Evolutionary conservation across 257 asterid species (phyloP), one percentile per base, ranked within the genome.

Genomic region (Jaltomata sinuosa): DNA sequence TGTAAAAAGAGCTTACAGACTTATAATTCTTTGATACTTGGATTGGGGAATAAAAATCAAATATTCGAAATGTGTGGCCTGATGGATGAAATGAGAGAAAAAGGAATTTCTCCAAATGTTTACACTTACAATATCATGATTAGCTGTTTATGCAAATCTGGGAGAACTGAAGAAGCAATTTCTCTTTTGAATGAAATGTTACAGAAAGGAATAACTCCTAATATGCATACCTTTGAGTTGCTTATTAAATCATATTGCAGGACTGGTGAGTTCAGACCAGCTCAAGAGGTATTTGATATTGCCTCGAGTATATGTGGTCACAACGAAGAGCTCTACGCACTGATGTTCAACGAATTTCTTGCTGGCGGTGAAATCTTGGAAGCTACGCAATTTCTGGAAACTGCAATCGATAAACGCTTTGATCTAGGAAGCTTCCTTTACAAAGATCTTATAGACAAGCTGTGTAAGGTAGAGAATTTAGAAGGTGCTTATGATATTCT

Each of bases 51-150:
- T 54, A 91, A 93, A 79, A 91, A 91, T 85, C 98, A 96, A 90
- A 88, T 92, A 64, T 94, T 90, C 45, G 99, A 96, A 90, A 96
- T 93, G 98, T 88, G 86, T 85, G 98, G 98, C 68, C 86, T 94
- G 89, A 88, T 94, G 86, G 92, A 92, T 88, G 98, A 96, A 91
- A 94, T 96, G 99, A 92, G 85, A 89, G 98, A 96, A 85, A 91
- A 88, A 77, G 98, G 95, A 52, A 84, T 93, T 87, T 90, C 92
- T 85, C 98, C 99, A 55, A 88, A 89, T 87, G 94, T 90, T 59
- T 87, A 85, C 89, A 93, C 98, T 16, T 94, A 92, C 91, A 94
- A 94, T 86, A 90, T 86, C 81, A 91, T 94, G 84, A 92, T 95
- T 79, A 85, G 86, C 81, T 91, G 93, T 87, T 89, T 96, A 8